Evolutionary conservation across 306 rosid genomes (phyloP).

Genomic region (Citrullus colocynthis): DNA sequence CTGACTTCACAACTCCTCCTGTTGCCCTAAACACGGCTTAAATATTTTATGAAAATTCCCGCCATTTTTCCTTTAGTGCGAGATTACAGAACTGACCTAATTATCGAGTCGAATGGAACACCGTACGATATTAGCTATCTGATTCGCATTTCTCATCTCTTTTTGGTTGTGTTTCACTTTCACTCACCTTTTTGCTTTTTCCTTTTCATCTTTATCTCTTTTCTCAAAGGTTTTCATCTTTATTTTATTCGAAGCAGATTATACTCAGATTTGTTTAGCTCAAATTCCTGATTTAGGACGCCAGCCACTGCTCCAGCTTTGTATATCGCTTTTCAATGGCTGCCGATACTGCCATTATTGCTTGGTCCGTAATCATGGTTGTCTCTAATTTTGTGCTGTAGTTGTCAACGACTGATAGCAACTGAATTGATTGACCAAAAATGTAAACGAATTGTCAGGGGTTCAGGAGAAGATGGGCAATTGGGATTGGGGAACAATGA

Average conservation of each 20-base stretch:
- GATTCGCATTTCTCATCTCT: not conserved
- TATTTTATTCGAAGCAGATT: not conserved
- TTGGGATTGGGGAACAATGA: conserved; percentile 73
- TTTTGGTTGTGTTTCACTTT: not conserved
- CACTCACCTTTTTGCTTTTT: not conserved
- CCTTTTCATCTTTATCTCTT: not conserved
- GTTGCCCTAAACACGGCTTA: no score
- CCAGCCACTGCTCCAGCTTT: not conserved
- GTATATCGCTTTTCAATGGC: conserved; percentile 17
- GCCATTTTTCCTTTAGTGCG: not conserved
- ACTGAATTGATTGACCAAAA: not conserved
- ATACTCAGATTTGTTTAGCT: not conserved
- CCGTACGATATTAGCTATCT: no score
- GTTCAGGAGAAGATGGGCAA: conserved; percentile 97
- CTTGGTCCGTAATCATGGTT: conserved; percentile 14
- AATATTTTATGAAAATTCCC: not conserved
- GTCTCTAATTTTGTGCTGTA: not conserved
- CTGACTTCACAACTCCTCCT: no score
- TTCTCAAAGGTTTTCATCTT: not conserved
- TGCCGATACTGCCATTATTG: conserved; percentile 20
- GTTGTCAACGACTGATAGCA: not conserved
- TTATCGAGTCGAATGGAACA: not conserved
- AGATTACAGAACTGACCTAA: not conserved
- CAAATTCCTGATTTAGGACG: not conserved
- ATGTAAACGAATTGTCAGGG: conserved; percentile 33